Evolutionary conservation across 2,329 filamentous ascomycete species (phyloP), one percentile per base, ranked within the genome.

Genomic region (Tolypocladium inflatum): DNA sequence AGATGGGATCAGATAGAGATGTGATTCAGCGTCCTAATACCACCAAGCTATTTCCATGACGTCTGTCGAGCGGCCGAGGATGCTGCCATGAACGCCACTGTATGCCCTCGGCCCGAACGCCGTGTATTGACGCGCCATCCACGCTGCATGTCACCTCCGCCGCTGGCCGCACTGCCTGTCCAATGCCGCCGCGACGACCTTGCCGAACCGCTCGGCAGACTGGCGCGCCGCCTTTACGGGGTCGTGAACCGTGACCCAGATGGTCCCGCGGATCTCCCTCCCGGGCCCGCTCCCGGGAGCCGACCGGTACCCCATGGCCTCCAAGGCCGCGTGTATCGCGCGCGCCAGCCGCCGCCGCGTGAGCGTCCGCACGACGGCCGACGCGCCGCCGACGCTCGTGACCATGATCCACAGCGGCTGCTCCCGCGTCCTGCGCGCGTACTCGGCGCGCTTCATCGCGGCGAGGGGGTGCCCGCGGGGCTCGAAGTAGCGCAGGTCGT

Each of bases 381-480:
- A 59, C 1, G 51, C 51, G 10, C 55, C 54, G 11, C 55, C 60
- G 3, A 58, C 57, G 13, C 54, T 38, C 23, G 66, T 64, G 2
- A 64, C 60, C 45, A 70, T 63, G 10, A 73, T 57, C 73, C 73
- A 75, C 19, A 75, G 61, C 37, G 71, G 67, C 43, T 69, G 59
- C 26, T 68, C 60, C 11, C 55, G 55, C 4, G 62, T 23, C 58
- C 66, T 70, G 2, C 58, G 60, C n/a, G 63, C 65, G 58, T 71
- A 71, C 30, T 65, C 62, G 38, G 57, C 54, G 54, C 67, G 66
- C n/a, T 67, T 60, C 37, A 60, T 51, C 2, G 66, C 61, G 4
- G 62, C 58, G 26, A 73, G 59, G 0, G 74, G 67, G 54, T 76
- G 70, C 7, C 68, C 70, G 11, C 64, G 64, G 1, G 69, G 66